Conservation (phyloP, 2,329 filamentous ascomycete species). For the Pseudogymnoascus sp. region DNA sequence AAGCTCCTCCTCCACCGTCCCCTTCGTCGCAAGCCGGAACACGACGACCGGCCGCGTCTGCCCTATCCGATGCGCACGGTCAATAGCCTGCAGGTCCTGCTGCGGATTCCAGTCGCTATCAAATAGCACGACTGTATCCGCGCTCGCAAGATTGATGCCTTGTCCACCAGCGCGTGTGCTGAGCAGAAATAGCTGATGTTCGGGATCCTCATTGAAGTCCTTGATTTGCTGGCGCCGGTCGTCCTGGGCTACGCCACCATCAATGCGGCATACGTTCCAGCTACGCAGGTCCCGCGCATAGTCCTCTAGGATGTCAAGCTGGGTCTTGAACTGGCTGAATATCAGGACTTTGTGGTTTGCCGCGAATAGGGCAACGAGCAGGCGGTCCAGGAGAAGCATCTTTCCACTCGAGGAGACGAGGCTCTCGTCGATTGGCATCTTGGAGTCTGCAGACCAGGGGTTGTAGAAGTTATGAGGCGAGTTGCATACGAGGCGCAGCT, state of each 20-base stretch:
- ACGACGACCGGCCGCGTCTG: constrained; percentile 88
- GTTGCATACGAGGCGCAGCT: constrained; percentile 86
- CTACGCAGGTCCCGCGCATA: constrained; percentile 71
- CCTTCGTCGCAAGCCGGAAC: constrained; percentile 86
- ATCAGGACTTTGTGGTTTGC: constrained; percentile 85
- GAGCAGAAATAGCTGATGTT: constrained; percentile 72
- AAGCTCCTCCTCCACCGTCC: constrained; percentile 82
- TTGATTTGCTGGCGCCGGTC: constrained; percentile 64
- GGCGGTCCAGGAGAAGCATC: constrained; percentile 85
- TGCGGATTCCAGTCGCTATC: constrained; percentile 94
- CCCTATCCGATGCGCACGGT: constrained; percentile 89
- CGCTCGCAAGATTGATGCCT: constrained; percentile 86
- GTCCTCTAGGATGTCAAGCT: constrained; percentile 82
- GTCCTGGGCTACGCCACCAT: constrained; percentile 73
- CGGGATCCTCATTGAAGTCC: constrained; percentile 59
- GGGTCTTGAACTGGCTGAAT: constrained; percentile 93
- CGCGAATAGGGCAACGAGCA: constrained; percentile 67
- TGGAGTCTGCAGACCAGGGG: constrained; percentile 62
- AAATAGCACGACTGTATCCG: constrained; percentile 88
- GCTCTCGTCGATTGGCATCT: constrained; percentile 62
- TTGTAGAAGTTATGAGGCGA: constrained; percentile 95
- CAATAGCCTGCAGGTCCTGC: constrained; percentile 92
- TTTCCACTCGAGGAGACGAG: constrained; percentile 87
- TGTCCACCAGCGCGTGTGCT: constrained; percentile 89
- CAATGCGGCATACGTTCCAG: constrained; percentile 84